Percentiles rank a stretch among this genome's conserved stretches.
These are phyloP conservation scores for Aspergillus pseudoviridinutans DNA, from an alignment of 2,329 filamentous ascomycete species.

Conservation along the genomic window DNA sequence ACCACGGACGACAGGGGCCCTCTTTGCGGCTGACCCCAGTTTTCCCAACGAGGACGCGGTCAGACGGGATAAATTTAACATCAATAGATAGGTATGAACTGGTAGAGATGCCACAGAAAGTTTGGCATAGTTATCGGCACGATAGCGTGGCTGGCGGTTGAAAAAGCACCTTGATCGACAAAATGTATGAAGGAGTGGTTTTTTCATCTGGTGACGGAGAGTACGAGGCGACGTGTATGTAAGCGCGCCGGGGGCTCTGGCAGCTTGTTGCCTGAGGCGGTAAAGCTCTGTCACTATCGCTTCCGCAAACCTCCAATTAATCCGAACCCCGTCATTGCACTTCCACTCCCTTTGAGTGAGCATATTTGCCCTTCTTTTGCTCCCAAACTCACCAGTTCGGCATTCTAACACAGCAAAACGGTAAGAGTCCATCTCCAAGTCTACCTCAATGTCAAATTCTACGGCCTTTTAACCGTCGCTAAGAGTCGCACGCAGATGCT, in stretches of 20 bases:
- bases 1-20: constrained; percentile 40
- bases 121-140: constrained; percentile 45
- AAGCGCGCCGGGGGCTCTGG: constrained; percentile 25
- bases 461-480: constrained; percentile 10
- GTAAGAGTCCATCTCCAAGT: constrained; percentile 15
- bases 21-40: constrained; percentile 41
- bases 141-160: constrained; percentile 35
- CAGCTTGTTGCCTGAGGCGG: constrained; percentile 13
- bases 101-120: constrained; percentile 31
- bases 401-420: constrained; percentile 17
- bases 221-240: constrained; percentile 25
- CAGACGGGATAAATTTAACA: constrained; percentile 32
- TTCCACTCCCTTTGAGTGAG: constrained; percentile 19
- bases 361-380: constrained; percentile 17
- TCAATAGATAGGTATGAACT: constrained; percentile 37
- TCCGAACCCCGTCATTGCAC: constrained; percentile 21
- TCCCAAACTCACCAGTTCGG: constrained; percentile 8
- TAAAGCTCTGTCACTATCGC: constrained; percentile 3
- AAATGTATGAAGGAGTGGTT: constrained; percentile 39
- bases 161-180: constrained; percentile 28
- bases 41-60: constrained; percentile 42
- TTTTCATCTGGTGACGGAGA: constrained; percentile 34
- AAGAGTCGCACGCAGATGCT: constrained; percentile 37
- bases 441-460: background rate
- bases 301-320: constrained; percentile 28